phyloP scores from a whole-genome alignment of 495 filamentous ascomycete species.

The Patellaria atrata region DNA sequence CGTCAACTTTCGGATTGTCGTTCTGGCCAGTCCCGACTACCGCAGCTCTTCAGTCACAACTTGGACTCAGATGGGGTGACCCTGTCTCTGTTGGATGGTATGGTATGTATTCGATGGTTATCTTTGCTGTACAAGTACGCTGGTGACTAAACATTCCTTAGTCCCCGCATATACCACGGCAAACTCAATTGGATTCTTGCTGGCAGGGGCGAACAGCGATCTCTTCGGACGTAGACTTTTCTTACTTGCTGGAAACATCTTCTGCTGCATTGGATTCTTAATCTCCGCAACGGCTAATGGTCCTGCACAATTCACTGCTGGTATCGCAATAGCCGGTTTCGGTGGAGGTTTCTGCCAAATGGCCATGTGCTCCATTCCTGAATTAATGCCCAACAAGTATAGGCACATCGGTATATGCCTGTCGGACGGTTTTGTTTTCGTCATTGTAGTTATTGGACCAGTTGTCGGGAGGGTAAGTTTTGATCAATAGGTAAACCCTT shows the following conservation, averaged over 20 bases:
- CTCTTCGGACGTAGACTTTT: slow-evolving; percentile 21
- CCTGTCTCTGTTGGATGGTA: slow-evolving; percentile 9
- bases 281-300: slow-evolving; percentile 14
- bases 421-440: slow-evolving; percentile 15
- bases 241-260: slow-evolving; percentile 15
- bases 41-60: slow-evolving; percentile 14
- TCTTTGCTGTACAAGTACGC: not conserved
- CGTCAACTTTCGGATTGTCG: slow-evolving; percentile 16
- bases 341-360: slow-evolving; percentile 22
- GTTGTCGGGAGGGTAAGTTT: slow-evolving; percentile 15
- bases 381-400: slow-evolving; percentile 18
- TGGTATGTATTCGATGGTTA: too few species aligned
- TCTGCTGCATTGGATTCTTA: slow-evolving; percentile 19
- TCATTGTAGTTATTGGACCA: slow-evolving; percentile 18
- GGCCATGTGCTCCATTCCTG: slow-evolving; percentile 18
- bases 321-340: slow-evolving; percentile 20
- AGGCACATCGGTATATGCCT: slow-evolving; percentile 18
- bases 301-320: slow-evolving; percentile 17
- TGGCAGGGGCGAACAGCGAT: slow-evolving; percentile 21
- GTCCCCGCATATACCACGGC: slow-evolving; percentile 17
- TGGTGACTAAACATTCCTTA: not conserved
- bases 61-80: slow-evolving; percentile 2
- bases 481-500: too few species aligned
- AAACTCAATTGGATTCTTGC: slow-evolving; percentile 18
- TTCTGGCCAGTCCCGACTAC: slow-evolving; percentile 21